Conservation (phyloP, 2,329 filamentous ascomycete species). For the Hypoxylon sp. region DNA sequence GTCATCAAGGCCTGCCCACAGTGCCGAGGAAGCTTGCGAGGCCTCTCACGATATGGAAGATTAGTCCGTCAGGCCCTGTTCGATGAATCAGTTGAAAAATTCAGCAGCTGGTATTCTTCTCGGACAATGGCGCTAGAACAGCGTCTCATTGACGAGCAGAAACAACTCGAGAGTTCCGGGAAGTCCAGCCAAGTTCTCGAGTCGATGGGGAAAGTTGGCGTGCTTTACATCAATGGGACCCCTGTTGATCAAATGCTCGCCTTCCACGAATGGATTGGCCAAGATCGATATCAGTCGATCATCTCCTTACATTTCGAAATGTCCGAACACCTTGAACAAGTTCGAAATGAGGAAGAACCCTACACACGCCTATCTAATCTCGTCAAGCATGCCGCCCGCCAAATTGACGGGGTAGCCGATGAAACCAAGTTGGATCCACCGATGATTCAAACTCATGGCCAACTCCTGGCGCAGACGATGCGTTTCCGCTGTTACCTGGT, state of each 20-base stretch:
- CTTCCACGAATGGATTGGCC: conserved; percentile 25
- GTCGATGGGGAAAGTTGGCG: not conserved
- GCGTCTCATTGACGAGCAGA: conserved; percentile 21
- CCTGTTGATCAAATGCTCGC: conserved; percentile 22
- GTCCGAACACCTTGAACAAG: conserved; percentile 3
- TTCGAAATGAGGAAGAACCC: conserved; percentile 25
- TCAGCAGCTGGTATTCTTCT: conserved; percentile 25
- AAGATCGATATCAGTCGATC: conserved; percentile 21
- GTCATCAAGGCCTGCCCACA: conserved; percentile 17
- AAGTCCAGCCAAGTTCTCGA: not conserved
- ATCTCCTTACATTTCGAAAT: conserved; percentile 20
- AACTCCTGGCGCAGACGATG: conserved; percentile 15
- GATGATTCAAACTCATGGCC: conserved; percentile 24
- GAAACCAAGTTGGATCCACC: conserved; percentile 2
- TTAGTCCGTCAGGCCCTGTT: conserved; percentile 20
- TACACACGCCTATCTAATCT: conserved; percentile 17
- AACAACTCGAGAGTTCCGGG: not conserved
- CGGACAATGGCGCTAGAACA: conserved; percentile 6
- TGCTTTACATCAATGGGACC: not conserved
- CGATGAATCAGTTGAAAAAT: conserved; percentile 29
- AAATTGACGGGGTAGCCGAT: not conserved
- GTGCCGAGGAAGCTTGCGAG: conserved; percentile 24
- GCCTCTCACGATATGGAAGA: conserved; percentile 27
- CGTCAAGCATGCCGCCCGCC: conserved; percentile 13
- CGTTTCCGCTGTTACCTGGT: conserved; percentile 37